A percentile compares a stretch with the other conserved stretches of the same genome.
phyloP scores from a whole-genome alignment of 2,329 filamentous ascomycete species.

The Aspergillus aculeatinus region DNA sequence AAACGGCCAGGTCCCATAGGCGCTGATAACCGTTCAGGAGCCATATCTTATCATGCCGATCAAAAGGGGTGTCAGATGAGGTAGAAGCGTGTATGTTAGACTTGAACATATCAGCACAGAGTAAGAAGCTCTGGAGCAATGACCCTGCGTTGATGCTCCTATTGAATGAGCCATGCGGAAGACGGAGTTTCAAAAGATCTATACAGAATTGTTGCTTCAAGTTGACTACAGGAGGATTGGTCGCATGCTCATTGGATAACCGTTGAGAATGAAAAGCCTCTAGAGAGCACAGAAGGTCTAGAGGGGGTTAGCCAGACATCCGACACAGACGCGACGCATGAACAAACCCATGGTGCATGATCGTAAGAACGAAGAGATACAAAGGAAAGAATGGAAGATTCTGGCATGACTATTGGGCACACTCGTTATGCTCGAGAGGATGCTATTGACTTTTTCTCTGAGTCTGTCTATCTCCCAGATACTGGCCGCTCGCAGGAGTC shows the following conservation, averaged over 20 bases:
- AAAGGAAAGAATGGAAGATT: conserved; percentile 29
- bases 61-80: conserved; percentile 21
- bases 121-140: conserved; percentile 25
- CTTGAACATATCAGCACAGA: conserved; percentile 32
- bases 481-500: conserved; percentile 50
- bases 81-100: conserved; percentile 16
- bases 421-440: conserved; percentile 34
- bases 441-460: conserved; percentile 39
- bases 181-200: conserved; percentile 32
- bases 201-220: conserved; percentile 25
- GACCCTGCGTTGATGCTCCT: conserved; percentile 27
- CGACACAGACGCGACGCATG: not conserved
- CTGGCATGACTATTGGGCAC: conserved; percentile 36
- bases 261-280: conserved; percentile 30
- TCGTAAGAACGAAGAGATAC: conserved; percentile 34
- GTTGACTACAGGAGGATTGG: conserved; percentile 28
- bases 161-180: conserved; percentile 31
- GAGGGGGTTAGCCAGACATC: conserved; percentile 18
- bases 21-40: conserved; percentile 34
- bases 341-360: conserved; percentile 40
- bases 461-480: conserved; percentile 43
- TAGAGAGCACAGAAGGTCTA: conserved; percentile 49
- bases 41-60: conserved; percentile 37
- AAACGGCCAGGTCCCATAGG: conserved; percentile 31
- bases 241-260: conserved; percentile 6